phyloP scores from a whole-genome alignment of 345 rosid species.

The Punica granatum region DNA sequence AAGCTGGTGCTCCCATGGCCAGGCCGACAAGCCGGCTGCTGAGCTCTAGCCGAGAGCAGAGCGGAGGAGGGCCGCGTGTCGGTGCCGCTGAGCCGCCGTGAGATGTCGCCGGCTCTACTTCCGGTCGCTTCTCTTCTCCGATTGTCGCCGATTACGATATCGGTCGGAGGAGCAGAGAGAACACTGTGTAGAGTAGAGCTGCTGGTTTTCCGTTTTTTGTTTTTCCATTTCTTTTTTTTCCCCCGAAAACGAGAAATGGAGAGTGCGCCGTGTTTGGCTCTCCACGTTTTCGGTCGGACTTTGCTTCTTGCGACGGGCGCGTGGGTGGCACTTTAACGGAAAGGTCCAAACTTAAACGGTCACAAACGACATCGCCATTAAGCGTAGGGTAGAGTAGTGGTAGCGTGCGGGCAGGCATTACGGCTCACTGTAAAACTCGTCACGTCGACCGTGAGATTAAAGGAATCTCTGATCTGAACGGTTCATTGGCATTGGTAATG shows the following conservation, averaged over 20 bases:
- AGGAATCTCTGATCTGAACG: background rate
- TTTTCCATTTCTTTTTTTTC: background rate
- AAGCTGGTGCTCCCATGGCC: conserved; percentile 34
- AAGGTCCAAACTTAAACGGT: conserved; percentile 6
- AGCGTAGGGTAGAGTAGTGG: too few species aligned
- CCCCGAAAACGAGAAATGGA: background rate
- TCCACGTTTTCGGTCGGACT: background rate
- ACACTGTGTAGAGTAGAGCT: background rate
- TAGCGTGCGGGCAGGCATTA: too few species aligned
- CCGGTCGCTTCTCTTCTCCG: background rate
- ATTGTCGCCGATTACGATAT: background rate
- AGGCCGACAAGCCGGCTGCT: conserved; percentile 15
- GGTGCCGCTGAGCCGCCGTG: background rate
- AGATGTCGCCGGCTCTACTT: background rate
- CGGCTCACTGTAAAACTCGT: too few species aligned
- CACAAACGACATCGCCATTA: background rate
- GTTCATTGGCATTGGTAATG: background rate
- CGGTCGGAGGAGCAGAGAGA: background rate
- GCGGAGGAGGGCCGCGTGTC: background rate
- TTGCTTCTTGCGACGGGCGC: background rate
- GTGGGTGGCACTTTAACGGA: conserved; percentile 3
- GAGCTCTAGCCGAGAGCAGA: background rate
- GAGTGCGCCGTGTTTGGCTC: conserved; percentile 3
- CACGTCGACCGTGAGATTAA: background rate
- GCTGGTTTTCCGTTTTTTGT: background rate